Evolutionary conservation across 1,284 basidiomycete species (phyloP).

Genomic region (Cryptococcus sp.): DNA sequence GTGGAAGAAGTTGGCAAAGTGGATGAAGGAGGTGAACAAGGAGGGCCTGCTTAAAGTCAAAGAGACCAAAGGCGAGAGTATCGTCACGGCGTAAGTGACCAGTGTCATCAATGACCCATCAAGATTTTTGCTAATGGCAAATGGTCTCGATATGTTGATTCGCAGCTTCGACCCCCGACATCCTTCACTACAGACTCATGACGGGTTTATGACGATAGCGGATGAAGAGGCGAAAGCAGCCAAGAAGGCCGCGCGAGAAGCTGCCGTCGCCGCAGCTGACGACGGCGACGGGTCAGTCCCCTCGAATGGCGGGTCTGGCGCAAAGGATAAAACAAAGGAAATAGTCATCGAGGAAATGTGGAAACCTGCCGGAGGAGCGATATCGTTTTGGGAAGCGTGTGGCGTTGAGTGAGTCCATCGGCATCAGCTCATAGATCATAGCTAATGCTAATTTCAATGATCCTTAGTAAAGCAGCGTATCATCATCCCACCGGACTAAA

Average conservation of each 20-base stretch:
- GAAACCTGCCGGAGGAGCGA: constrained; percentile 66
- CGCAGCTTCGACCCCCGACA: constrained; percentile 65
- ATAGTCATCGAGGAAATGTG: constrained; percentile 65
- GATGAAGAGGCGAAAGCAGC: constrained; percentile 59
- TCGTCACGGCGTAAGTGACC: constrained; percentile 35
- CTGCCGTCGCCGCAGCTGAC: constrained; percentile 55
- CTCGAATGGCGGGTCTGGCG: constrained; percentile 51
- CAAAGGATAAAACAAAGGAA: constrained; percentile 31
- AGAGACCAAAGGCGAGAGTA: constrained; percentile 62
- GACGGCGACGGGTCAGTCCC: constrained; percentile 33
- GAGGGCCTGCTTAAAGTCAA: constrained; percentile 71
- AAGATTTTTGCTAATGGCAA: too few species aligned
- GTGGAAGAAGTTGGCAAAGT: constrained; percentile 75
- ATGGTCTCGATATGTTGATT: too few species aligned
- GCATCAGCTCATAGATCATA: too few species aligned
- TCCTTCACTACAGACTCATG: constrained; percentile 61
- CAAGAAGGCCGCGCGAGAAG: constrained; percentile 50
- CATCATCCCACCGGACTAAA: constrained; percentile 51
- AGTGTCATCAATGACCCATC: constrained; percentile 40
- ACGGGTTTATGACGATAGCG: constrained; percentile 62
- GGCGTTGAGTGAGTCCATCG: constrained; percentile 59
- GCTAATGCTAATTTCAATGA: too few species aligned
- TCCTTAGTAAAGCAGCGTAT: constrained; percentile 30
- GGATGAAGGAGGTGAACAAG: constrained; percentile 74
- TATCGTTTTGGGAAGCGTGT: constrained; percentile 63